Evolutionary conservation across 805 yeast species (phyloP).

Genomic region (Candida insectalens): DNA sequence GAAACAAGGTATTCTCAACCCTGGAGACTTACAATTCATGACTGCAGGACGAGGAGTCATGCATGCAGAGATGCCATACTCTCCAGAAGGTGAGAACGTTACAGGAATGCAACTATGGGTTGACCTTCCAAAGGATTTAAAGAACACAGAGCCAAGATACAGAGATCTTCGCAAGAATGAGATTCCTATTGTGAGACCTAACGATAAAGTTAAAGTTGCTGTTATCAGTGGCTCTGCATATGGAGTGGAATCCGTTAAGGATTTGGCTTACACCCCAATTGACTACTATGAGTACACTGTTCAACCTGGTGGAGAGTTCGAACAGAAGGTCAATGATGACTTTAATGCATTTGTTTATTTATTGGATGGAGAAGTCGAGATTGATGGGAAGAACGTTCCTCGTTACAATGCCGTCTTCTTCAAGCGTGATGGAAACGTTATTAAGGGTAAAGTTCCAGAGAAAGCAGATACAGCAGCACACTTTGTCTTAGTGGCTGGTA

Average conservation of each 20-base stretch:
- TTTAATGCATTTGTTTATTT: constrained; percentile 70
- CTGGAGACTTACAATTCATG: constrained; percentile 90
- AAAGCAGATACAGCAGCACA: constrained; percentile 35
- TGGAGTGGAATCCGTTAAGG: constrained; percentile 63
- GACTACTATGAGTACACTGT: constrained; percentile 60
- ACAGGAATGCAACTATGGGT: constrained; percentile 85
- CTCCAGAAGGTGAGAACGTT: constrained; percentile 35
- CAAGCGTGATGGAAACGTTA: constrained; percentile 55
- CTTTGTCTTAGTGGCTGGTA: constrained; percentile 70
- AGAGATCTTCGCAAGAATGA: constrained; percentile 64
- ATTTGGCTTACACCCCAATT: constrained; percentile 76
- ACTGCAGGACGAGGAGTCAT: constrained; percentile 86
- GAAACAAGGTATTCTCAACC: constrained; percentile 59
- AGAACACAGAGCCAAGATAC: constrained; percentile 62
- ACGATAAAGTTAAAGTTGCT: constrained; percentile 53
- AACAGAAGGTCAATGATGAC: constrained; percentile 47
- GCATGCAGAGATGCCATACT: constrained; percentile 80
- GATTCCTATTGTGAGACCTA: constrained; percentile 58
- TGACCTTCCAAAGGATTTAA: constrained; percentile 59
- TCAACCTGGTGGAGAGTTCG: constrained; percentile 54
- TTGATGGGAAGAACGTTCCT: constrained; percentile 31
- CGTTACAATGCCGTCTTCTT: constrained; percentile 51
- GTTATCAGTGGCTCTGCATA: constrained; percentile 73
- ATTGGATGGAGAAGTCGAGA: constrained; percentile 45
- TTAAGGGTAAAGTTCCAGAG: constrained; percentile 44